Conservation (phyloP, 495 filamentous ascomycete genomes). For the Aspergillus steynii region DNA sequence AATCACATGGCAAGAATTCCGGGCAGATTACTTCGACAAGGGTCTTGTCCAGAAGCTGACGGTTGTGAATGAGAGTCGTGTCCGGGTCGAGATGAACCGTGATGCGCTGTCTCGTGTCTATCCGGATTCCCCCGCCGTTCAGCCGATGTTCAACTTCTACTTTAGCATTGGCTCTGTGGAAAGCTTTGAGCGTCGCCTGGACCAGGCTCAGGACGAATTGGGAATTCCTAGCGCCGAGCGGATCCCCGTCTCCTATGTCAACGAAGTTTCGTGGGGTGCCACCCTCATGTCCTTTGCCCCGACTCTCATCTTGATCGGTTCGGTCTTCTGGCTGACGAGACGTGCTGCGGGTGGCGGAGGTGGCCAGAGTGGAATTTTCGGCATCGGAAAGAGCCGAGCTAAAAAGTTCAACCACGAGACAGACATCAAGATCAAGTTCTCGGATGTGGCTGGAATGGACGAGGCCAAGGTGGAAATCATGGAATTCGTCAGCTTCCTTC, state of each 20-base stretch:
- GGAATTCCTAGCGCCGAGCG: conserved; percentile 79
- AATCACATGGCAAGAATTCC: conserved; percentile 97
- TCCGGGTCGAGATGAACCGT: conserved; percentile 80
- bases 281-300: conserved; percentile 78
- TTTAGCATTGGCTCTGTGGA: conserved; percentile 96
- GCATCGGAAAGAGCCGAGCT: conserved; percentile 90
- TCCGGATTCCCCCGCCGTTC: conserved; percentile 74
- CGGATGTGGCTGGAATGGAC: conserved; percentile 97
- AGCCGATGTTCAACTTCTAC: conserved; percentile 77
- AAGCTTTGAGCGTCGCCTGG: conserved; percentile 82
- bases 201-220: conserved; percentile 83
- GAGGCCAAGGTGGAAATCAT: conserved; percentile 98
- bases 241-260: conserved; percentile 87
- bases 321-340: conserved; percentile 70
- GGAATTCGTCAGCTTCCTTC: conserved; percentile 97
- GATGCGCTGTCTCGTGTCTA: conserved; percentile 77
- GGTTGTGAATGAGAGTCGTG: conserved; percentile 69
- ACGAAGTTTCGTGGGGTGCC: conserved; percentile 66
- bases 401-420: conserved; percentile 97
- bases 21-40: conserved; percentile 89
- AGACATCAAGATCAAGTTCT: conserved; percentile 92
- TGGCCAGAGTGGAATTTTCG: conserved; percentile 81
- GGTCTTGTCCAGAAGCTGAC: conserved; percentile 92
- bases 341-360: conserved; percentile 65
- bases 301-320: conserved; percentile 79